Percentiles rank a stretch among this genome's conserved stretches.
Evolutionary conservation across 2,329 filamentous ascomycete genomes (phyloP).

Genomic region (Aspergillus texensis): DNA sequence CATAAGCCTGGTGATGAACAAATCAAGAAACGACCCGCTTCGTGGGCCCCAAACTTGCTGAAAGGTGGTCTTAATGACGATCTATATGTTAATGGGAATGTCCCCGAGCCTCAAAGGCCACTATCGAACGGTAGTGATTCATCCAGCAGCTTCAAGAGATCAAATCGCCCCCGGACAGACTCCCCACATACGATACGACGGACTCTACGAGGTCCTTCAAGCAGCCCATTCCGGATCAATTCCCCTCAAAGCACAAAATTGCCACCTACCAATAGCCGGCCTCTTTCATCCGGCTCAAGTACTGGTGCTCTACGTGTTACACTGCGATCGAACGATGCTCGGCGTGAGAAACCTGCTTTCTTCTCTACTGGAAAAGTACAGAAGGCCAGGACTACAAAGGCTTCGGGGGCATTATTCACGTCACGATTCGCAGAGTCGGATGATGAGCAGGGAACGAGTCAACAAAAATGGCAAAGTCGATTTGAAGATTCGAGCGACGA

Average conservation of each 20-base stretch:
- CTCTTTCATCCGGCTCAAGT: constrained; percentile 47
- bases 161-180: constrained; percentile 53
- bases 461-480: constrained; percentile 55
- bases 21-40: constrained; percentile 23
- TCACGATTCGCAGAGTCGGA: constrained; percentile 66
- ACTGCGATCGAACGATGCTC: constrained; percentile 53
- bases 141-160: constrained; percentile 76
- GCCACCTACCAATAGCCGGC: constrained; percentile 55
- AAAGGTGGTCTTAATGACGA: constrained; percentile 14
- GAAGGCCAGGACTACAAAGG: constrained; percentile 30
- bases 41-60: constrained; percentile 26
- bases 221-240: constrained; percentile 40
- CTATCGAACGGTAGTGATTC: constrained; percentile 69
- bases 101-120: constrained; percentile 50
- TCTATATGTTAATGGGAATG: constrained; percentile 10
- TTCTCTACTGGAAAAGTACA: constrained; percentile 43
- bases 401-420: constrained; percentile 37
- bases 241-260: constrained; percentile 59
- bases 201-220: constrained; percentile 66
- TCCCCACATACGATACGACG: constrained; percentile 65
- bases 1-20: constrained; percentile 8
- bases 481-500: constrained; percentile 77
- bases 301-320: constrained; percentile 49
- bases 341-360: constrained; percentile 42
- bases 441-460: constrained; percentile 55